These are phyloP conservation scores for Penicillium bovifimosum DNA, from an alignment of 495 filamentous ascomycete species.

Conservation along the genomic window DNA sequence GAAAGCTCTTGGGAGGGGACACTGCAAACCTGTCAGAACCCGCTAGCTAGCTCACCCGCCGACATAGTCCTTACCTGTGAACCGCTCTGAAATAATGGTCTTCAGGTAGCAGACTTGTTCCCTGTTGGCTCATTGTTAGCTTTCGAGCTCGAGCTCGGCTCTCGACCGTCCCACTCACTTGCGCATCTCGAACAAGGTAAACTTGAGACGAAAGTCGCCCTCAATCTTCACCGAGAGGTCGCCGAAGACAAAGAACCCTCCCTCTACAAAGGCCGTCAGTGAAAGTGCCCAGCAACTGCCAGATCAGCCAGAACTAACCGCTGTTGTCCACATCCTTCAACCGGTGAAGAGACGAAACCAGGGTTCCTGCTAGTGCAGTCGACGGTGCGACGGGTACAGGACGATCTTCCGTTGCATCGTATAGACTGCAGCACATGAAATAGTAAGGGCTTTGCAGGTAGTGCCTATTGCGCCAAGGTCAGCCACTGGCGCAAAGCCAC, in stretches of 20 bases:
- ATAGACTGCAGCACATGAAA: slow-evolving; percentile 72
- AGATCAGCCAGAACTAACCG: slow-evolving; percentile 42
- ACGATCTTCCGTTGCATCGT: slow-evolving; percentile 57
- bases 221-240: slow-evolving; percentile 83
- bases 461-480: slow-evolving; percentile 42
- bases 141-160: neutral
- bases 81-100: slow-evolving; percentile 65
- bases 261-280: slow-evolving; percentile 50
- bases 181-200: slow-evolving; percentile 80
- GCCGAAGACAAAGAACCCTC: slow-evolving; percentile 95
- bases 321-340: slow-evolving; percentile 87
- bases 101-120: slow-evolving; percentile 60
- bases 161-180: slow-evolving; percentile 46
- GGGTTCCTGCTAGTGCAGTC: slow-evolving; percentile 66
- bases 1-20: slow-evolving; percentile 71
- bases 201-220: slow-evolving; percentile 73
- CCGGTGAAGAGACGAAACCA: slow-evolving; percentile 88
- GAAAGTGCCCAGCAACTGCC: neutral
- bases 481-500: slow-evolving; percentile 1
- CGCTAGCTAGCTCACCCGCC: neutral
- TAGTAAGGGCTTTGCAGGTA: slow-evolving; percentile 73
- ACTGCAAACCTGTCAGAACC: slow-evolving; percentile 43
- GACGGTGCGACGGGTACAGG: slow-evolving; percentile 46
- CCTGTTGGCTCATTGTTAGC: slow-evolving; percentile 18
- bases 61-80: slow-evolving; percentile 51